Evolutionary conservation across 192 early-diverging fungal species (phyloP).

Genomic region (Podila minutissima): DNA sequence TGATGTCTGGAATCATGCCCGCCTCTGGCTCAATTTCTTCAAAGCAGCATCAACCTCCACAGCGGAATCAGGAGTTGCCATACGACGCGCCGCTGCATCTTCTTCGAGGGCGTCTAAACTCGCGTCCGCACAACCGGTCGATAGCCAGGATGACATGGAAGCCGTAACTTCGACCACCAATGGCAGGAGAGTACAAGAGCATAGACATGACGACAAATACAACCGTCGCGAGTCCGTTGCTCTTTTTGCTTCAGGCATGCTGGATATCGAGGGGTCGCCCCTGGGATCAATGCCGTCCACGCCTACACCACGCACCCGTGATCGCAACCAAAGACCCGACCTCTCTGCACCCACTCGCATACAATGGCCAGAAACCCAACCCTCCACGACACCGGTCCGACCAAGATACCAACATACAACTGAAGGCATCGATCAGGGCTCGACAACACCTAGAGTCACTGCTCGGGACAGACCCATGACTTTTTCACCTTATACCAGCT

Average conservation of each 20-base stretch:
- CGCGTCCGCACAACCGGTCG: no score
- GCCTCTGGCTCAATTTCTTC: conserved; percentile 46
- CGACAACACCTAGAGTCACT: conserved; percentile 25
- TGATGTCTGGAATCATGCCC: conserved; percentile 56
- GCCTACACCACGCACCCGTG: conserved; percentile 14
- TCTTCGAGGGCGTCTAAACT: no score
- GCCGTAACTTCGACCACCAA: neutral
- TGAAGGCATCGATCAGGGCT: conserved; percentile 4
- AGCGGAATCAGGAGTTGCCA: neutral
- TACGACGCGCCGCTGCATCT: neutral
- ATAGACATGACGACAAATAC: neutral
- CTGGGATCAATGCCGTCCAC: conserved; percentile 31
- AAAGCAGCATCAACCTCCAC: conserved; percentile 14
- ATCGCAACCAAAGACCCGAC: neutral
- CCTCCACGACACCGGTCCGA: conserved; percentile 13
- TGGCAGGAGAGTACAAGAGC: neutral
- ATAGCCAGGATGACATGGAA: neutral
- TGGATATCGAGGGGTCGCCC: conserved; percentile 1
- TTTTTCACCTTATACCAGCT: conserved; percentile 9
- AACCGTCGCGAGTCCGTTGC: conserved; percentile 1
- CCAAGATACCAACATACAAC: neutral
- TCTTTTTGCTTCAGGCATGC: neutral
- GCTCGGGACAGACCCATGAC: conserved; percentile 15
- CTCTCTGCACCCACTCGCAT: neutral
- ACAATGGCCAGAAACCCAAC: neutral